Evolutionary conservation across 2,329 filamentous ascomycete species (phyloP).

Genomic region (Fusarium brevicatenulatum): DNA sequence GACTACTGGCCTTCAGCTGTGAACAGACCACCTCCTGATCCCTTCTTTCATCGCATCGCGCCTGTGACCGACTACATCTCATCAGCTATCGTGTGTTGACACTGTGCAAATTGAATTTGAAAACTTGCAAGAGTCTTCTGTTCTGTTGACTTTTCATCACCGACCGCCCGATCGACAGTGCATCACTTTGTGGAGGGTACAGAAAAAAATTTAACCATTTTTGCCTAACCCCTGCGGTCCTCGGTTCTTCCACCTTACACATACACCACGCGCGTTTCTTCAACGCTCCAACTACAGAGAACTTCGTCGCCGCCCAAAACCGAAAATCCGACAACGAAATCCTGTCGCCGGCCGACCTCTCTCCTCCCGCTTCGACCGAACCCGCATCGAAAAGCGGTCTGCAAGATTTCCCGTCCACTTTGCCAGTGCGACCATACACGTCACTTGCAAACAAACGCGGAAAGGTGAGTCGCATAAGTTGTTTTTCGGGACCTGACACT

Average conservation of each 20-base stretch:
- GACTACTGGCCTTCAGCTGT: slow-evolving; percentile 25
- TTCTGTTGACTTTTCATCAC: slow-evolving; percentile 12
- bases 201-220: slow-evolving; percentile 29
- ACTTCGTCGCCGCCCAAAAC: slow-evolving; percentile 14
- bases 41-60: slow-evolving; percentile 27
- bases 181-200: slow-evolving; percentile 26
- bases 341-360: slow-evolving; percentile 44
- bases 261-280: slow-evolving; percentile 8
- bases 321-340: slow-evolving; percentile 20
- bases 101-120: slow-evolving; percentile 23
- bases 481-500: slow-evolving; percentile 7
- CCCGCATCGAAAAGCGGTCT: slow-evolving; percentile 26
- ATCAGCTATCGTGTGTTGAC: slow-evolving; percentile 19
- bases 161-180: slow-evolving; percentile 26
- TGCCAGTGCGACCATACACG: slow-evolving; percentile 35
- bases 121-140: slow-evolving; percentile 13
- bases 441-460: slow-evolving; percentile 37
- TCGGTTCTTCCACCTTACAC: slow-evolving; percentile 19
- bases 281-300: slow-evolving; percentile 12
- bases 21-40: slow-evolving; percentile 47
- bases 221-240: slow-evolving; percentile 16
- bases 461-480: slow-evolving; percentile 37
- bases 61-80: slow-evolving; percentile 36
- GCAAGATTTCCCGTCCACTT: slow-evolving; percentile 18
- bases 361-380: slow-evolving; percentile 19